Evolutionary conservation across 805 yeast species (phyloP).

Genomic region (Kluyveromyces lactis): DNA sequence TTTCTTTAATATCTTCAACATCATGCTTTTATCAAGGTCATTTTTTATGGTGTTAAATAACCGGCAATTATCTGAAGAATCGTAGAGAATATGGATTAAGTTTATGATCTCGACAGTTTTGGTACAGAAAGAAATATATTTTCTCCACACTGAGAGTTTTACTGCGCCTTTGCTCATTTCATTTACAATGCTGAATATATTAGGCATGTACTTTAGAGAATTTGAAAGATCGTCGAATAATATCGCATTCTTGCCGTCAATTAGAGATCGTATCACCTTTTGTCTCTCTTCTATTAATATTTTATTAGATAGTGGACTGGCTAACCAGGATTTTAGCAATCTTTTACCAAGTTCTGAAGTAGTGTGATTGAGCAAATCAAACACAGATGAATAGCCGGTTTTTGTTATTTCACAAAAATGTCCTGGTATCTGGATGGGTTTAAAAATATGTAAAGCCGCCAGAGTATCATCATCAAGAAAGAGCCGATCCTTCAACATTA

Average conservation of each 20-base stretch:
- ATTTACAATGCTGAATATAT: constrained; percentile 19
- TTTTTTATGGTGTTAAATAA: constrained; percentile 13
- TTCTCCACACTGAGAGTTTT: constrained; percentile 25
- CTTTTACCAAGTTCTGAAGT: constrained; percentile 26
- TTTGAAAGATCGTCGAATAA: constrained; percentile 15
- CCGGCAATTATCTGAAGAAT: constrained; percentile 1
- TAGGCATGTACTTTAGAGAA: constrained; percentile 22
- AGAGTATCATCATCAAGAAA: constrained; percentile 22
- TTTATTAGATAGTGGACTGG: constrained; percentile 28
- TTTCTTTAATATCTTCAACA: constrained; percentile 11
- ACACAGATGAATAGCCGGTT: constrained; percentile 15
- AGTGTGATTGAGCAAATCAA: constrained; percentile 16
- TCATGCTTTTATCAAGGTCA: constrained; percentile 5
- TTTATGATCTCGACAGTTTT: constrained; percentile 12
- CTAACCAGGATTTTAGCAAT: constrained; percentile 29
- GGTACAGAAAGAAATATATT: constrained; percentile 18
- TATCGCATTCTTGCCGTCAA: constrained; percentile 13
- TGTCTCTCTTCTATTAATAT: constrained; percentile 25
- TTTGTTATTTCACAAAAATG: constrained; percentile 9
- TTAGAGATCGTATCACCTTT: constrained; percentile 21
- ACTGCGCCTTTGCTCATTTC: constrained; percentile 23
- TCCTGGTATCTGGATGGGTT: constrained; percentile 9
- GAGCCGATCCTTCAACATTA: constrained; percentile 11
- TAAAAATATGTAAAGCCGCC: constrained; percentile 19
- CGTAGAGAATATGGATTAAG: constrained; percentile 8